Evolutionary conservation across 257 asterid genomes (phyloP).

Genomic region (Nicotiana sylvestris): DNA sequence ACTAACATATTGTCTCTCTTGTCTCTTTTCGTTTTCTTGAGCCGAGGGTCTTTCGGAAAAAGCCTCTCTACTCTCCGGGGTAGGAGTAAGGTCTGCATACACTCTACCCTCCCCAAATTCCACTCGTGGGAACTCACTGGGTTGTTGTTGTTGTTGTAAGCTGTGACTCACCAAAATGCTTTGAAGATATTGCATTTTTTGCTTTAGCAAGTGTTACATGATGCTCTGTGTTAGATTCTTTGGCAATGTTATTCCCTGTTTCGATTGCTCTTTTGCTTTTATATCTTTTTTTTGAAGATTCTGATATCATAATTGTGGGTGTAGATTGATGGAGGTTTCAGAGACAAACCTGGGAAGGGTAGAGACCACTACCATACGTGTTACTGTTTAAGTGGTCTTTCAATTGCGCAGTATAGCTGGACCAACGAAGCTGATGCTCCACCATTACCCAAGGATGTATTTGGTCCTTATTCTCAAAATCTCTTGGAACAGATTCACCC

Average conservation of each 20-base stretch:
- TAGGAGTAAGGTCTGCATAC: no score
- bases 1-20: no score
- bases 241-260: background rate
- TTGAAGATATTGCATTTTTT: background rate
- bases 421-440: slow-evolving; percentile 40
- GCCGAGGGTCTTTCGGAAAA: no score
- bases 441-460: slow-evolving; percentile 55
- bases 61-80: no score
- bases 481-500: slow-evolving; percentile 80
- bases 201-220: background rate
- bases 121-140: no score
- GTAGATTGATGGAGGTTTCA: slow-evolving; percentile 88
- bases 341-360: slow-evolving; percentile 90
- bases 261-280: background rate
- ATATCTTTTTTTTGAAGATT: background rate
- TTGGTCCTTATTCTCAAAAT: slow-evolving; percentile 83
- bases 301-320: slow-evolving; percentile 13
- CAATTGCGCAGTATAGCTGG: slow-evolving; percentile 60
- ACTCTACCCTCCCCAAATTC: no score
- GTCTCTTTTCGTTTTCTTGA: no score
- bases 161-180: background rate
- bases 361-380: slow-evolving; percentile 94
- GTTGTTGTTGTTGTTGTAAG: background rate
- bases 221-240: background rate
- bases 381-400: slow-evolving; percentile 90